A percentile compares a stretch with the other conserved stretches of the same genome.
Evolutionary conservation across 345 rosid species (phyloP).

Genomic region (Lumnitzera littorea): DNA sequence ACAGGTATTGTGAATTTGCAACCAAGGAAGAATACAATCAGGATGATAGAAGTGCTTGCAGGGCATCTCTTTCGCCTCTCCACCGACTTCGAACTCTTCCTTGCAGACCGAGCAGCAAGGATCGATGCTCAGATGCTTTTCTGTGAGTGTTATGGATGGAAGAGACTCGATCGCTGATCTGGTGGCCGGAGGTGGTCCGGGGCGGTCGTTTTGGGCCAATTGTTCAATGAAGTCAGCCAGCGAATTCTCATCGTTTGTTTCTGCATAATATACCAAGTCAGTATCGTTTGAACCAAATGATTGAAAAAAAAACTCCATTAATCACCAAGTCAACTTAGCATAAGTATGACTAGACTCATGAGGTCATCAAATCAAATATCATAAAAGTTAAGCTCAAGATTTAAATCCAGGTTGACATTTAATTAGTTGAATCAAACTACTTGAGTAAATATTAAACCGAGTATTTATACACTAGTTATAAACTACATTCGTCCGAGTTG

Average conservation of each 20-base stretch:
- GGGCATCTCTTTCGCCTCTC: conserved; percentile 43
- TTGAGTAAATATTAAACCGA: too few relatives aligned
- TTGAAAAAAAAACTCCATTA: too few relatives aligned
- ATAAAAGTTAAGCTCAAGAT: too few relatives aligned
- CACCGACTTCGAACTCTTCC: conserved; percentile 54
- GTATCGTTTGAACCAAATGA: too few relatives aligned
- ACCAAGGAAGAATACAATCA: conserved; percentile 67
- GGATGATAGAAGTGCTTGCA: conserved; percentile 72
- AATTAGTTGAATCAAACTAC: too few relatives aligned
- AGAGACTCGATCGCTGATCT: conserved; percentile 43
- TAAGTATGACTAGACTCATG: too few relatives aligned
- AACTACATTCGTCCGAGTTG: neutral
- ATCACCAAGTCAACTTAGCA: too few relatives aligned
- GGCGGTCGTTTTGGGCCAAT: conserved; percentile 17
- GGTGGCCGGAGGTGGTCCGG: conserved; percentile 44
- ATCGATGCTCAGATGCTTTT: conserved; percentile 23
- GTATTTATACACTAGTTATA: too few relatives aligned
- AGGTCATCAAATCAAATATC: too few relatives aligned
- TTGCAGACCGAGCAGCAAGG: conserved; percentile 66
- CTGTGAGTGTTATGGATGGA: conserved; percentile 25
- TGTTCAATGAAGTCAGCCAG: conserved; percentile 11
- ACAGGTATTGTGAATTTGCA: conserved; percentile 59
- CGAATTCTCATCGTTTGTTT: neutral
- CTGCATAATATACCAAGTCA: too few relatives aligned
- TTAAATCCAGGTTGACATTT: too few relatives aligned